Base-by-base conservation (phyloP, 2,329 filamentous ascomycete genomes). In the Fusarium mangiferae region DNA sequence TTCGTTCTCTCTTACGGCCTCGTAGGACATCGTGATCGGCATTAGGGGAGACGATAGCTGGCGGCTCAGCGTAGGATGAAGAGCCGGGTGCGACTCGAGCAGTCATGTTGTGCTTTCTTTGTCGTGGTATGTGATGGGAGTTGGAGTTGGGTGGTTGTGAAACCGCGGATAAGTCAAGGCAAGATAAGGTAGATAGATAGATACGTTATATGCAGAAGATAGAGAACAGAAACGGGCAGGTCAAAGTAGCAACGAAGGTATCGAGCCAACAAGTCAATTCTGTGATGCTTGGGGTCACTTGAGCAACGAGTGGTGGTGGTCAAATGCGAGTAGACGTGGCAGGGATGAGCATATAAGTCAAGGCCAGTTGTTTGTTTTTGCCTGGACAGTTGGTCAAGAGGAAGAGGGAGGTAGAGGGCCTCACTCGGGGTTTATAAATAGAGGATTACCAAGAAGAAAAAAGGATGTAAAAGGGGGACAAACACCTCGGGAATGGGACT, bases 1-100 rank as follows among this genome's bases (percentile, higher is more conserved):
- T 84, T 65, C 83, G 81, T 66, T 83, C 81, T 69, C 83, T 80
- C 74, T 81, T 85, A 68, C 83, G 83, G 36, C 83, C 83, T 66
- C 83, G 80, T 36, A 77, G 78, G 24, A 55, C 61, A 52, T 83
- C 81, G 52, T 77, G 75, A 22, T 82, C 81, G 55, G 70, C 60
- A 48, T 71, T 48, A 49, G 77, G 69, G 15, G 75, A 68, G 35
- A 77, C 57, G 17, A 74, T 73, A 33, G 75, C 62, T 56, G 71
- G 52, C 42, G 75, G 68, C 52, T 82, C 78, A 44, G 72, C 69
- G 63, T 76, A 73, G 58, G 76, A 38, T 46, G 78, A 72, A 41
- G 44, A 67, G 58, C 64, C 63, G 42, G 77, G 65, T 68, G 70
- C 69, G 59, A 70, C 63, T 65, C 75, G 59, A 39, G 72, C 70